Evolutionary conservation across 2,329 filamentous ascomycete genomes (phyloP).

Genomic region (Pseudocercospora crystallina): DNA sequence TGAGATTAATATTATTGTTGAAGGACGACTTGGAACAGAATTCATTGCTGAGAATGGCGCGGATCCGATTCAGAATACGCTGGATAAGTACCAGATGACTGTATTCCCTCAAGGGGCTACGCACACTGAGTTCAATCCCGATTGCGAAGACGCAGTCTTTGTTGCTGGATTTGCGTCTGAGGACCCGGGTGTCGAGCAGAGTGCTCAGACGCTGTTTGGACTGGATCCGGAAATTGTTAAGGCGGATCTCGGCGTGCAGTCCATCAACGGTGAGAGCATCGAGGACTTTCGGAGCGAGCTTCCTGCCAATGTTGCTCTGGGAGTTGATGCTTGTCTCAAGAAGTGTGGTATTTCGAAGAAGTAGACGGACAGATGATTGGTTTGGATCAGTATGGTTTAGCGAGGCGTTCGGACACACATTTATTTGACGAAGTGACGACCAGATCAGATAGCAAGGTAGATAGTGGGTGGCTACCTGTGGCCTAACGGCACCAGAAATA

Average conservation of each 20-base stretch:
- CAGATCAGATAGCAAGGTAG: too few relatives aligned
- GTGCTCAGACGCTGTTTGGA: conserved; percentile 53
- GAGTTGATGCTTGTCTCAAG: conserved; percentile 55
- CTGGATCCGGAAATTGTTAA: conserved; percentile 39
- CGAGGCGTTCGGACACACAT: too few relatives aligned
- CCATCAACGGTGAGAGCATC: conserved; percentile 38
- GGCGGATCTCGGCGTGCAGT: conserved; percentile 36
- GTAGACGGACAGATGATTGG: not conserved
- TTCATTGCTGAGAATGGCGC: conserved; percentile 50
- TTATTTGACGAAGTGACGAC: too few relatives aligned
- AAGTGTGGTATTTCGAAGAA: conserved; percentile 45
- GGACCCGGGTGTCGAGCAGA: conserved; percentile 54
- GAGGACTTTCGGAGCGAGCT: conserved; percentile 38
- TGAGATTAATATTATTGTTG: conserved; percentile 54
- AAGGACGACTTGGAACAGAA: conserved; percentile 52
- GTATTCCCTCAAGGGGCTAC: conserved; percentile 57
- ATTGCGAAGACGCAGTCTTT: conserved; percentile 53
- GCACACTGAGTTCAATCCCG: conserved; percentile 59
- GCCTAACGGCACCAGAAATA: too few relatives aligned
- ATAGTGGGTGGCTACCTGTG: too few relatives aligned
- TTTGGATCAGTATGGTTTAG: too few relatives aligned
- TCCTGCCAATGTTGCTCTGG: conserved; percentile 52
- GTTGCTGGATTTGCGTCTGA: conserved; percentile 52
- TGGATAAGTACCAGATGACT: conserved; percentile 51
- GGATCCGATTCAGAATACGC: conserved; percentile 33